Percentiles rank a stretch among this genome's conserved stretches.
Conservation (phyloP, 495 filamentous ascomycete species). For the Penicillium waksmanii region DNA sequence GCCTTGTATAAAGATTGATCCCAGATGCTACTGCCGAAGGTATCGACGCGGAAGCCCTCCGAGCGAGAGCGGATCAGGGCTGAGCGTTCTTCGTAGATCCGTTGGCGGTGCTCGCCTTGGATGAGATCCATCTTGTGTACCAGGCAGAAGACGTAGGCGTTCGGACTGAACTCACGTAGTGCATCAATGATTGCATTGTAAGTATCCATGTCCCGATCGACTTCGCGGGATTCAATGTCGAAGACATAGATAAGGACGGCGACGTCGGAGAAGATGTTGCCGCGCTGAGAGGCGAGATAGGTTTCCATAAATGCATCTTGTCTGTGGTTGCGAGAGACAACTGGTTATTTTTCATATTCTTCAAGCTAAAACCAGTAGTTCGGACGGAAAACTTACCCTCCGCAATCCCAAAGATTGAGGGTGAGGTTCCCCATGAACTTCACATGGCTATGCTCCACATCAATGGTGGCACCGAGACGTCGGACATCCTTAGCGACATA, state of each 20-base stretch:
- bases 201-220: slow-evolving; percentile 85
- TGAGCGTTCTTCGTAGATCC: slow-evolving; percentile 79
- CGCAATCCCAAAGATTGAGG: slow-evolving; percentile 98
- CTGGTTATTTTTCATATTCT: not conserved
- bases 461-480: slow-evolving; percentile 93
- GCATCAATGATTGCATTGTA: slow-evolving; percentile 87
- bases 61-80: slow-evolving; percentile 73
- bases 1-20: slow-evolving; percentile 98
- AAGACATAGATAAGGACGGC: slow-evolving; percentile 99
- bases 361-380: not conserved
- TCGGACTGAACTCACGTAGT: slow-evolving; percentile 79
- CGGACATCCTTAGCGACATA: slow-evolving; percentile 96
- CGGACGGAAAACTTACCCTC: slow-evolving; percentile 60
- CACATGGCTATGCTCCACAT: slow-evolving; percentile 96
- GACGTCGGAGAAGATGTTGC: slow-evolving; percentile 94
- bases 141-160: slow-evolving; percentile 85
- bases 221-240: slow-evolving; percentile 93
- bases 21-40: slow-evolving; percentile 96
- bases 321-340: slow-evolving; percentile 45
- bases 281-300: slow-evolving; percentile 89
- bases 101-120: slow-evolving; percentile 71
- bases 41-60: slow-evolving; percentile 68
- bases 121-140: slow-evolving; percentile 99
- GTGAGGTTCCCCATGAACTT: slow-evolving; percentile 97
- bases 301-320: slow-evolving; percentile 99